phyloP scores from a whole-genome alignment of 192 early-diverging fungal species.

The Rhizophagus clarus region DNA sequence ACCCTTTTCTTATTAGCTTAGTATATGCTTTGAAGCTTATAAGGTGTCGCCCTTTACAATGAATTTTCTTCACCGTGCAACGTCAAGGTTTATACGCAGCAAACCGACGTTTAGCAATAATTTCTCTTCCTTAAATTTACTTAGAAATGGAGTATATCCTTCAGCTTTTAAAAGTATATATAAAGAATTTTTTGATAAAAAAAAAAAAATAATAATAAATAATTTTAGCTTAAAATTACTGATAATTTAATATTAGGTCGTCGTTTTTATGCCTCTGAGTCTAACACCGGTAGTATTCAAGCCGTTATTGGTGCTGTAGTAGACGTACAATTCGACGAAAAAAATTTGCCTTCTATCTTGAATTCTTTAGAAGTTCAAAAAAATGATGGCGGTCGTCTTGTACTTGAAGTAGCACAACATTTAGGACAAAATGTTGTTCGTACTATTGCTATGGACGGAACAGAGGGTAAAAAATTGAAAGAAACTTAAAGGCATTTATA shows the following conservation, averaged over 20 bases:
- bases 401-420: constrained; percentile 95
- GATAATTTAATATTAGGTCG: neutral
- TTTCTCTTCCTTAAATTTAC: neutral
- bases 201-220: neutral
- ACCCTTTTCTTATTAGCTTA: neutral
- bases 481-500: neutral
- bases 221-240: neutral
- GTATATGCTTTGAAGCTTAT: neutral
- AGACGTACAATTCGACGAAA: constrained; percentile 93
- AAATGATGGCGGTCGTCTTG: constrained; percentile 73
- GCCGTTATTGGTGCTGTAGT: constrained; percentile 98
- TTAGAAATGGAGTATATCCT: neutral
- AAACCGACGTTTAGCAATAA: neutral
- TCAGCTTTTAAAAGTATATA: neutral
- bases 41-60: constrained; percentile 27
- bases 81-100: neutral
- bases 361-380: constrained; percentile 94
- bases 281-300: constrained; percentile 78
- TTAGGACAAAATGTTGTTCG: constrained; percentile 98
- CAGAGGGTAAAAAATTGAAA: constrained; percentile 60
- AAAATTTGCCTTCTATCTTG: constrained; percentile 88
- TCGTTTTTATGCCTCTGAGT: constrained; percentile 58
- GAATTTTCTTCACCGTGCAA: constrained; percentile 5
- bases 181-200: neutral
- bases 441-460: constrained; percentile 99